These are phyloP conservation scores for Plasmodium blacklocki DNA, from an alignment of 169 alveolate species.

Conservation along the genomic window DNA sequence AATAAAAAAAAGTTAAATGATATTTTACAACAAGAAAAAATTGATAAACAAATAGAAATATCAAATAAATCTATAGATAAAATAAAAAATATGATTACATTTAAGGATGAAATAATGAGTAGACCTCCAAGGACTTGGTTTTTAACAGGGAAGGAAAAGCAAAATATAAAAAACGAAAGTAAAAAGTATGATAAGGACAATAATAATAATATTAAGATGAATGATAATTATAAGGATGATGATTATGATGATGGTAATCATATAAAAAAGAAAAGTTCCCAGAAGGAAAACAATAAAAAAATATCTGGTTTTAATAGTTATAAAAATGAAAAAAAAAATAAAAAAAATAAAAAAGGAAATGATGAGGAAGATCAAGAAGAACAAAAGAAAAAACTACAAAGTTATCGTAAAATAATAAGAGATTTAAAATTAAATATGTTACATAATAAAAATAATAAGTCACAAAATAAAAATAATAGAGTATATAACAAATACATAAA, in stretches of 20 bases:
- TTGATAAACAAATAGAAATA: conserved; percentile 82
- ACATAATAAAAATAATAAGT: conserved; percentile 4
- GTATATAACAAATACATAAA: conserved; percentile 7
- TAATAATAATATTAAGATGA: no score
- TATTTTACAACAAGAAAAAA: conserved; percentile 82
- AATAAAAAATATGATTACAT: conserved; percentile 81
- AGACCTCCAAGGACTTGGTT: conserved; percentile 83
- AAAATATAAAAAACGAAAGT: conserved; percentile 30
- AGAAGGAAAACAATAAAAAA: conserved; percentile 23
- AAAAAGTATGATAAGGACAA: conserved; percentile 9
- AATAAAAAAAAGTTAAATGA: conserved; percentile 81
- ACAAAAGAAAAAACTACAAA: conserved; percentile 40
- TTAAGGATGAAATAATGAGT: conserved; percentile 85
- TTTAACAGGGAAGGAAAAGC: conserved; percentile 63
- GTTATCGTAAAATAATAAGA: conserved; percentile 45
- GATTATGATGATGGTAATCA: conserved; percentile 59
- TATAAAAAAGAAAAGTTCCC: conserved; percentile 43
- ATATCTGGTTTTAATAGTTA: not conserved
- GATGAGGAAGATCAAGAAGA: conserved; percentile 1
- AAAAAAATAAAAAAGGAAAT: not conserved
- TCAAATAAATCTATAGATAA: conserved; percentile 84
- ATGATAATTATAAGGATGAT: conserved; percentile 13
- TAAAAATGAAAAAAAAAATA: conserved; percentile 2
- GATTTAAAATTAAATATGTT: conserved; percentile 52
- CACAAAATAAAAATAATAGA: conserved; percentile 6